These are phyloP conservation scores for Hanseniaspora lindneri DNA, from an alignment of 805 yeast genomes.

Conservation along the genomic window DNA sequence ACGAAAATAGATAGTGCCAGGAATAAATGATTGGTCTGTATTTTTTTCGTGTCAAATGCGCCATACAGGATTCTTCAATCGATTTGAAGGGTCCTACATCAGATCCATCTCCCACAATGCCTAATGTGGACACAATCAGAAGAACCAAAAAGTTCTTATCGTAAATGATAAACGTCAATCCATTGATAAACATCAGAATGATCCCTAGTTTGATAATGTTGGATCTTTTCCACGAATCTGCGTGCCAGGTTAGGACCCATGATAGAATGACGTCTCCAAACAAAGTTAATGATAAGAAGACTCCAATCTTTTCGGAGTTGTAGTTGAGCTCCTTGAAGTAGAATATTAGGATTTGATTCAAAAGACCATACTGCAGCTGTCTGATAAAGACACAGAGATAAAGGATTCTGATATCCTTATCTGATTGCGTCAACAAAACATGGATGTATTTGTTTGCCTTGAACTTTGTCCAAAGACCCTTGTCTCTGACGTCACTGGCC, in stretches of 20 bases:
- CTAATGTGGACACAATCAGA: conserved; percentile 60
- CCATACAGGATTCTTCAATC: conserved; percentile 71
- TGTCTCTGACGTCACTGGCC: neutral
- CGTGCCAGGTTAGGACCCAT: conserved; percentile 61
- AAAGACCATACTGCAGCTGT: conserved; percentile 62
- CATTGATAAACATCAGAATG: conserved; percentile 55
- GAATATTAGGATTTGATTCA: conserved; percentile 65
- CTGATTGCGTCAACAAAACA: conserved; percentile 24
- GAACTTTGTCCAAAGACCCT: neutral
- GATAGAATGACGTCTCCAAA: conserved; percentile 69
- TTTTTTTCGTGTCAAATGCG: conserved; percentile 57
- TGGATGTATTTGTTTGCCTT: conserved; percentile 5
- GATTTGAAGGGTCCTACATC: conserved; percentile 87
- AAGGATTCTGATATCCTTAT: conserved; percentile 47
- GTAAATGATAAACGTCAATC: conserved; percentile 48
- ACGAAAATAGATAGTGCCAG: conserved; percentile 54
- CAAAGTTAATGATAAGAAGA: conserved; percentile 71
- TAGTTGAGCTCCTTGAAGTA: conserved; percentile 47
- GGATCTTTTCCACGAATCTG: conserved; percentile 60
- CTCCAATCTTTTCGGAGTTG: conserved; percentile 50
- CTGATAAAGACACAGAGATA: conserved; percentile 61
- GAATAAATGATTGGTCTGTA: conserved; percentile 67
- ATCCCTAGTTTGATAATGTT: conserved; percentile 52
- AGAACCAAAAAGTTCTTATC: conserved; percentile 41
- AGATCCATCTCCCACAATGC: conserved; percentile 79